These are phyloP conservation scores for Pseudoscleropodium purum DNA, from an alignment of 225 moss, liverwort and hornwort genomes.

Conservation along the genomic window DNA sequence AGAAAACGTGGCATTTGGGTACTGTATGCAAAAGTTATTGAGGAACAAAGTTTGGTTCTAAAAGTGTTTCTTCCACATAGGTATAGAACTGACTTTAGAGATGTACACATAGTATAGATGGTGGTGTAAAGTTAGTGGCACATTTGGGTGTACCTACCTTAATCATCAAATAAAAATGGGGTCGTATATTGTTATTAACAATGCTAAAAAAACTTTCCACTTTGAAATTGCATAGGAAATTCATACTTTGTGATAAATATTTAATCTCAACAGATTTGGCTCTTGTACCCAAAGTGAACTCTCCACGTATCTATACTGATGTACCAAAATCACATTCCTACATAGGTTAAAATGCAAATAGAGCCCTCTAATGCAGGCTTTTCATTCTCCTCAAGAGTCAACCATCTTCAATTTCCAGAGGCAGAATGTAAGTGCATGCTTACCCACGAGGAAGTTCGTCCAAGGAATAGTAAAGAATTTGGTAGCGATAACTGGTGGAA, in stretches of 20 bases:
- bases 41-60: too few species aligned
- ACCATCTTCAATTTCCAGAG: background rate
- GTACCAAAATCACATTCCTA: background rate
- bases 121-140: too few species aligned
- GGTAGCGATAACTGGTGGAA: constrained; percentile 53
- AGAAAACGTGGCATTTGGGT: too few species aligned
- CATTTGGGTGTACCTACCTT: too few species aligned
- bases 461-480: constrained; percentile 96
- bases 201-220: background rate
- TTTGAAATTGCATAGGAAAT: background rate
- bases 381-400: background rate
- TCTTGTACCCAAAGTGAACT: background rate
- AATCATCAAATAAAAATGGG: background rate
- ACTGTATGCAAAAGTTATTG: too few species aligned
- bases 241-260: background rate
- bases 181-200: background rate
- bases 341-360: background rate
- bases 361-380: background rate
- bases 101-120: too few species aligned
- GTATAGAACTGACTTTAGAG: too few species aligned
- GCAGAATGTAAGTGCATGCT: background rate
- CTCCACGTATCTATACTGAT: background rate
- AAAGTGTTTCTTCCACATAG: too few species aligned
- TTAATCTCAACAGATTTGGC: background rate
- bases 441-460: constrained; percentile 90